Conservation (phyloP, 371 early-diverging fungal species). For the Mortierella polycephala region DNA sequence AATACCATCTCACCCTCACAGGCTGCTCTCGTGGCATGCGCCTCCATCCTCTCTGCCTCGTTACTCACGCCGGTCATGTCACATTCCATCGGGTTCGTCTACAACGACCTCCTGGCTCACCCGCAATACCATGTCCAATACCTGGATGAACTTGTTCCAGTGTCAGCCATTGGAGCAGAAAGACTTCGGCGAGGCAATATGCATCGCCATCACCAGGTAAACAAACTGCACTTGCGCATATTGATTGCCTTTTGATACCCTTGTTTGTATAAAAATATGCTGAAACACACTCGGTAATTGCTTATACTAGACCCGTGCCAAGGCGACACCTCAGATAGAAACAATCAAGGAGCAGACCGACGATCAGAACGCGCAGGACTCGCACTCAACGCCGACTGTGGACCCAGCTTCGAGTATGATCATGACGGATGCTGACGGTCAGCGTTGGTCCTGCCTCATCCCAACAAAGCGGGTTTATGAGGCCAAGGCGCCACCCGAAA, state of each 20-base stretch:
- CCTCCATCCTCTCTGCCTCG: conserved; percentile 11
- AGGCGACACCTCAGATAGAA: conserved; percentile 22
- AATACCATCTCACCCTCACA: conserved; percentile 17
- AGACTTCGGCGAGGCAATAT: conserved; percentile 14
- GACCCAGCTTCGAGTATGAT: conserved; percentile 33
- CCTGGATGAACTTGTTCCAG: conserved; percentile 56
- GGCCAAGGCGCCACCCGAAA: conserved; percentile 24
- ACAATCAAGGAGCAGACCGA: conserved; percentile 7
- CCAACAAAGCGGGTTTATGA: conserved; percentile 35
- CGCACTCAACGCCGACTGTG: not conserved
- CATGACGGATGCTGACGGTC: conserved; percentile 61
- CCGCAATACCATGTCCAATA: conserved; percentile 63
- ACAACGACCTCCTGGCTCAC: conserved; percentile 64
- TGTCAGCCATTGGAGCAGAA: conserved; percentile 47
- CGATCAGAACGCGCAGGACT: not conserved
- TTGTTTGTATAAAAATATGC: not conserved
- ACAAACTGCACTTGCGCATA: not conserved
- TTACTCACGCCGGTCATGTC: conserved; percentile 9
- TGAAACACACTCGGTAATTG: not conserved
- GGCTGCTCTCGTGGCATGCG: conserved; percentile 17
- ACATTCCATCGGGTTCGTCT: conserved; percentile 54
- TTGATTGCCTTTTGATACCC: not conserved
- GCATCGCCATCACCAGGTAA: conserved; percentile 27
- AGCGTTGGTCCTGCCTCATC: conserved; percentile 63
- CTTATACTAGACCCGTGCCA: not conserved